Evolutionary conservation across 2,329 filamentous ascomycete genomes (phyloP).

Genomic region (Verticillium dahliae): DNA sequence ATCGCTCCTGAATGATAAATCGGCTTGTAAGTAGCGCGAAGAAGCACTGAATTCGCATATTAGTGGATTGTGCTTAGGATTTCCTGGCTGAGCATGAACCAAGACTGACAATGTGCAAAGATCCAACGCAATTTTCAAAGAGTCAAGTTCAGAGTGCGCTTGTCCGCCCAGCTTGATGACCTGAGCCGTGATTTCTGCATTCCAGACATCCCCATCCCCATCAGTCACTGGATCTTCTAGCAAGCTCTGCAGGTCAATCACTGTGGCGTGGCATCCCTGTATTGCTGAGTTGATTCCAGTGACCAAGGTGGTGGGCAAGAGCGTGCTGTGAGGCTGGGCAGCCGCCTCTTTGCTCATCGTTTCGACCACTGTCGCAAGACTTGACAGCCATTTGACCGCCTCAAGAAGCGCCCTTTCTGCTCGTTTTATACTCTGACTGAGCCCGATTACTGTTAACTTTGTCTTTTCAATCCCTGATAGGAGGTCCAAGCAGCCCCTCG

Average conservation of each 20-base stretch:
- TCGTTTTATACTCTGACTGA: not conserved
- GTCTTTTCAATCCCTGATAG: not conserved
- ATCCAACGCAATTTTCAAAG: not conserved
- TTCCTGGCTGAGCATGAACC: not conserved
- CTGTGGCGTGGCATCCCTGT: not conserved
- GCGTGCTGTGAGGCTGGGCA: not conserved
- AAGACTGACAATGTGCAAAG: not conserved
- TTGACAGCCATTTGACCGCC: not conserved
- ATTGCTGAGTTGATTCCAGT: not conserved
- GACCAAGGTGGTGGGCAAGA: not conserved
- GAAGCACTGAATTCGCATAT: not conserved
- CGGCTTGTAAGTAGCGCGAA: not conserved
- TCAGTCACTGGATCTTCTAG: not conserved
- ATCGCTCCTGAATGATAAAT: not conserved
- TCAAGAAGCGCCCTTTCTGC: not conserved
- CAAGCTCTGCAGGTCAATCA: not conserved
- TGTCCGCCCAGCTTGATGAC: not conserved
- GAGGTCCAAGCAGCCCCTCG: not conserved
- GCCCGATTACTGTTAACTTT: not conserved
- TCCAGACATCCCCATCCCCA: not conserved
- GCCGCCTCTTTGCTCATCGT: not conserved
- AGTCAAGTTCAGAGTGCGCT: not conserved
- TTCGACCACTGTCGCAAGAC: not conserved
- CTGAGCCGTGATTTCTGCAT: not conserved
- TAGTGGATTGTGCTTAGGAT: not conserved